These are phyloP conservation scores for Metschnikowia kunwiensis DNA, from an alignment of 805 yeast species.

Conservation along the genomic window DNA sequence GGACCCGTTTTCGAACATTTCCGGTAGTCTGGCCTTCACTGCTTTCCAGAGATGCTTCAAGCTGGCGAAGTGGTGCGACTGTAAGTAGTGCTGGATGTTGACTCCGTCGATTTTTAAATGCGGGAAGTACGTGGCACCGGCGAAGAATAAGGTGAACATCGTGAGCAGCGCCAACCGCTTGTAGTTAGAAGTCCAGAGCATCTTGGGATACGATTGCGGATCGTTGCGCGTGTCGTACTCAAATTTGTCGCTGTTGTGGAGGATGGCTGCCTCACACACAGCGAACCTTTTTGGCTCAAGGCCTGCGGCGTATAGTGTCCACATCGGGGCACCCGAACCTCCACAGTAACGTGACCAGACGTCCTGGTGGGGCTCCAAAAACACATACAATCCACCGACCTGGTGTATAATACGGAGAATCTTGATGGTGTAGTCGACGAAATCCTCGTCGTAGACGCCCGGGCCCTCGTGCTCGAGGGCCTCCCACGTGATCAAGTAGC, in stretches of 20 bases:
- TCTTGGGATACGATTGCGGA: constrained; percentile 60
- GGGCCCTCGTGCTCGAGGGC: constrained; percentile 90
- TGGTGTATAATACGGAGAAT: constrained; percentile 54
- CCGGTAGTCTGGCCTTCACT: constrained; percentile 25
- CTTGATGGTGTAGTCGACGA: constrained; percentile 63
- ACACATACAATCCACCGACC: constrained; percentile 73
- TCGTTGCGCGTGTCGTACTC: constrained; percentile 33
- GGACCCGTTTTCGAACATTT: constrained; percentile 41
- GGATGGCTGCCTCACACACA: constrained; percentile 72
- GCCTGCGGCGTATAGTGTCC: constrained; percentile 91
- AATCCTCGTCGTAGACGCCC: constrained; percentile 73
- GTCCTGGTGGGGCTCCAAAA: constrained; percentile 90
- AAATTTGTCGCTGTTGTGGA: constrained; percentile 54
- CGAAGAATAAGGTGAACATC: constrained; percentile 84
- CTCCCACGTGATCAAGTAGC: constrained; percentile 87
- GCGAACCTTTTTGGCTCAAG: constrained; percentile 72
- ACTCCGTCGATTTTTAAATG: constrained; percentile 64
- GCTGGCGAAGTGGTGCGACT: constrained; percentile 57
- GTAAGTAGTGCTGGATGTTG: constrained; percentile 77
- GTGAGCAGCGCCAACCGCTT: constrained; percentile 68
- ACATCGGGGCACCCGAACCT: constrained; percentile 91
- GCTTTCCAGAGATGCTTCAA: constrained; percentile 38
- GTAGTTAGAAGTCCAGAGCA: constrained; percentile 93
- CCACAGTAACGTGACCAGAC: constrained; percentile 89
- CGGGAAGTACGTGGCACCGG: constrained; percentile 76